Conservation (phyloP, 2,329 filamentous ascomycete species). For the Penicillium sp. region DNA sequence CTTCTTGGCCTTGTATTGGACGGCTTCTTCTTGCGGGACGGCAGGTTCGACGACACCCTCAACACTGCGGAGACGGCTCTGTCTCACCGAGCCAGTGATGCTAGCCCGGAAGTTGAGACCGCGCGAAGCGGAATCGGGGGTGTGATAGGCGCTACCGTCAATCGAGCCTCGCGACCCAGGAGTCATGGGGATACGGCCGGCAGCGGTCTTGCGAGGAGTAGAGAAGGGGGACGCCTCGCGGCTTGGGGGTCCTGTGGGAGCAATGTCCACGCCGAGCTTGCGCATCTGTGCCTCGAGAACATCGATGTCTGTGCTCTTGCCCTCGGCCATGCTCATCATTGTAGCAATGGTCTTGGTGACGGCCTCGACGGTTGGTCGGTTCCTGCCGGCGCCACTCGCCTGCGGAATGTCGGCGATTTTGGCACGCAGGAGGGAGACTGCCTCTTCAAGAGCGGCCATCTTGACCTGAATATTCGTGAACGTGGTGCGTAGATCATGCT, state of each 20-base stretch:
- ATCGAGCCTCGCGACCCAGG: constrained; percentile 37
- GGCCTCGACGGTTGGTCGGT: constrained; percentile 81
- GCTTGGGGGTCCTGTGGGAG: constrained; percentile 21
- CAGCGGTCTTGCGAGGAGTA: constrained; percentile 32
- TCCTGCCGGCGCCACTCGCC: constrained; percentile 46
- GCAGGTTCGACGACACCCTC: constrained; percentile 25
- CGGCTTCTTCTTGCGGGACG: constrained; percentile 27
- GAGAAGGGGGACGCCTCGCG: constrained; percentile 39
- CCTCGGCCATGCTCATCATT: constrained; percentile 90
- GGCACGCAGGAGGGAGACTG: constrained; percentile 72
- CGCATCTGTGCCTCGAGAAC: constrained; percentile 84
- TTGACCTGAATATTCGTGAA: constrained; percentile 71
- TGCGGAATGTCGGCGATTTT: constrained; percentile 61
- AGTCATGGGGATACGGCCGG: constrained; percentile 33
- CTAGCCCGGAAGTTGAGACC: constrained; percentile 33
- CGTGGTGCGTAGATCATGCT: constrained; percentile 76
- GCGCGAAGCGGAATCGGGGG: constrained; percentile 37
- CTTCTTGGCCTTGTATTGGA: constrained; percentile 36
- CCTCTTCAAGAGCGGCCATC: constrained; percentile 76
- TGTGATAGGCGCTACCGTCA: constrained; percentile 40
- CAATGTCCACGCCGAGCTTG: constrained; percentile 57
- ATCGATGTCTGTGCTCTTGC: constrained; percentile 85
- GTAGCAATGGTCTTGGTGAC: constrained; percentile 88
- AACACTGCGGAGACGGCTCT: constrained; percentile 32
- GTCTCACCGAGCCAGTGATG: constrained; percentile 33